Base-by-base conservation (phyloP, 106 monocot genomes). In the Dendrobium officinale region DNA sequence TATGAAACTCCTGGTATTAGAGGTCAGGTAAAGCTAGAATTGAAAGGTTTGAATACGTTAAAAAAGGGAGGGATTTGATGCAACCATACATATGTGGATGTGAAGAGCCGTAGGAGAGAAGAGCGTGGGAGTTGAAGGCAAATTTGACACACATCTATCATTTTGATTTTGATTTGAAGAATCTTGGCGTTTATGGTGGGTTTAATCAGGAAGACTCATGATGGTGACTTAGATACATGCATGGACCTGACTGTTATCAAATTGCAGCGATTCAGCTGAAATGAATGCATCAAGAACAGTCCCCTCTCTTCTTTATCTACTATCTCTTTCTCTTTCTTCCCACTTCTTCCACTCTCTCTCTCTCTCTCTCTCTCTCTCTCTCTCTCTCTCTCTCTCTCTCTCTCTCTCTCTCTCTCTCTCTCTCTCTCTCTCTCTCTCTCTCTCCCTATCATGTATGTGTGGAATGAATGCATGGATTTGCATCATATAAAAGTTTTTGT, bases 141-240 rank as follows among this genome's bases (percentile, higher is more conserved):
- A 66, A 24, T 66, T 66, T 66, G 64, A 66, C 64, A n/a, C n/a
- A 66, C 64, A 66, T 66, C 64, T 66, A 66, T 66, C 22, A 66
- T 26, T 66, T 66, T 66, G 64, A 66, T 66, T 37, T 66, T 66
- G 64, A 66, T 66, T 66, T 6, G 64, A 8, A 26, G 64, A 66
- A 66, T 66, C 64, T 66, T 66, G 64, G 64, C 64, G 64, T 26
- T 66, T 66, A 66, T 66, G 64, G 64, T 66, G 64, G 64, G n/a
- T 66, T 66, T 66, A 0, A 66, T 66, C 64, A 66, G n/a, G n/a
- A 61, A 61, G 5, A n/a, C 61, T 61, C 20, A 8, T 66, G 64
- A 66, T n/a, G 26, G 24, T 26, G 64, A 66, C 64, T n/a, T 24
- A 8, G 24, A 26, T 66, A 22, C 64, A 66, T 66, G 64, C 64